Base-by-base conservation (phyloP, 2,329 filamentous ascomycete genomes). In the Drechslerella coelobrocha region DNA sequence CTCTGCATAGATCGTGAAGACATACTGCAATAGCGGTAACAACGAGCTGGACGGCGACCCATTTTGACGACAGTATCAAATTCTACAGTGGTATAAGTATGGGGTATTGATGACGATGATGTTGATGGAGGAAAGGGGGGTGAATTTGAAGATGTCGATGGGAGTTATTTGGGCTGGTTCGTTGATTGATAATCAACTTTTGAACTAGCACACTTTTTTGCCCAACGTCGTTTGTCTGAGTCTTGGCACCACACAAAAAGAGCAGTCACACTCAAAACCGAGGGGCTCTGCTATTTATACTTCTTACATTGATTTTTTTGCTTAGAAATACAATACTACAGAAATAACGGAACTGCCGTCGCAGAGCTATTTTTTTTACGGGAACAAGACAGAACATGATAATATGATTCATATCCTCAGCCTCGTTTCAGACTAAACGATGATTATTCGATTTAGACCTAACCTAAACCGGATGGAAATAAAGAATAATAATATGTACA, bases 21-120 rank as follows among this genome's bases (percentile, higher is more conserved):
- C 75, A 52, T 99, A 91, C 99, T 99, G 92, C 94, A 99, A 90
- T 99, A 99, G 81, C 94, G 89, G 88, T 96, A 99, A 86, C 94
- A 99, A 86, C 94, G 90, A 81, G 94, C 94, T 81, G 94, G 94
- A 90, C 94, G 92, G 84, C 94, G 92, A 81, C 94, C 94, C 94
- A 99, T 99, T 86, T 89, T 92, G 89, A 88, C 86, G 83, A 85
- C 84, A 83, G 86, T 83, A 79, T 81, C 82, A 79, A 81, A 79
- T 77, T 76, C 78, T 76, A 60, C 75, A 73, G 75, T 74, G 26
- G 77, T 80, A 79, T 80, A 79, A 26, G 29, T 31, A 27, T 27
- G 50, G 62, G 63, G 51, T 61, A 57, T 62, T 17, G 48, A 34
- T 55, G 52, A 41, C 57, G 66, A 52, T 59, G 66, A 60, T 54